Conservation (phyloP, 768 basidiomycete species). For the Rossbeevera mucosa region DNA sequence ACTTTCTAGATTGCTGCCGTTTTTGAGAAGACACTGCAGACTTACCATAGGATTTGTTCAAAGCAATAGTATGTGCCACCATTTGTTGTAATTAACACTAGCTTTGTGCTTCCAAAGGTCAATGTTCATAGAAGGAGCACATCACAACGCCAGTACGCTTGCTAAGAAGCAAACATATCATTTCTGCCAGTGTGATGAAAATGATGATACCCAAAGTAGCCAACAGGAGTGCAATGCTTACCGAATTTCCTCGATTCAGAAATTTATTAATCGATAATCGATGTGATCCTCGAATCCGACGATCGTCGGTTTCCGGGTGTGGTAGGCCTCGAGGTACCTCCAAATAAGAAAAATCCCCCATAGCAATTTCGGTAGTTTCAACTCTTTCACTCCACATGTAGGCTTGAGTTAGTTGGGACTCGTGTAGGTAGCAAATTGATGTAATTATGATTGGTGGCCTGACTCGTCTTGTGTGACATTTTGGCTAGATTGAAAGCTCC, state of each 20-base stretch:
- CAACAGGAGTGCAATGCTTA: neutral
- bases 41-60: constrained; percentile 47
- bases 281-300: neutral
- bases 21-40: neutral
- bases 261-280: neutral
- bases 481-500: no score
- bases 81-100: constrained; percentile 41
- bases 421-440: no score
- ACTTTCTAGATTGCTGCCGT: constrained; percentile 34
- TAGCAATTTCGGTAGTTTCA: no score
- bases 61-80: constrained; percentile 53
- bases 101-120: constrained; percentile 21
- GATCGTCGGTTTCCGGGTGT: neutral
- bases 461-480: no score
- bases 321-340: no score
- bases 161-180: neutral
- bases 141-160: neutral
- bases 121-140: neutral
- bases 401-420: no score
- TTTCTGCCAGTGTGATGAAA: neutral
- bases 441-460: no score
- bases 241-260: neutral
- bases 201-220: neutral
- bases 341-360: no score
- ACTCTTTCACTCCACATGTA: no score